Conservation (phyloP, 108 stramenopile genomes). For the Cyclostephanos tholiformis region DNA sequence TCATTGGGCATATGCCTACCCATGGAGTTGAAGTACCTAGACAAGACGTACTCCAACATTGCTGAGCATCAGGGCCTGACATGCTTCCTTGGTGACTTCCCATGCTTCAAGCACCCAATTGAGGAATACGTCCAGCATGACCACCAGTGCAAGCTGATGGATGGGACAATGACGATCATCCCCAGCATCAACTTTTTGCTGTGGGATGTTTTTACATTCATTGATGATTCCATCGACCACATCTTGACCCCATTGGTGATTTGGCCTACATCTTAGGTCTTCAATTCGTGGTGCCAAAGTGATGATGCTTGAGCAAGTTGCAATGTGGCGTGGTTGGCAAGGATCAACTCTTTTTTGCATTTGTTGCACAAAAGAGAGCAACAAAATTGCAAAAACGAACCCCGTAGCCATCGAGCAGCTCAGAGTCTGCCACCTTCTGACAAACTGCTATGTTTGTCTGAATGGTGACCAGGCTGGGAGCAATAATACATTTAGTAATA, state of each 20-base stretch:
- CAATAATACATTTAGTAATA: neutral
- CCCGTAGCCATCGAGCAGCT: too few species aligned
- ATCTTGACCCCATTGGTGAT: slow-evolving; percentile 6
- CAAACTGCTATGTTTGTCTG: slow-evolving; percentile 9
- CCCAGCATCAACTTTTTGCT: neutral
- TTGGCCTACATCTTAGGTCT: too few species aligned
- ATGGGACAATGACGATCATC: neutral
- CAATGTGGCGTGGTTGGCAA: slow-evolving; percentile 5
- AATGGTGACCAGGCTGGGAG: slow-evolving; percentile 12
- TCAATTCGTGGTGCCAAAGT: neutral
- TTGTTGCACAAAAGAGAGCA: too few species aligned
- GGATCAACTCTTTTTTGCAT: too few species aligned
- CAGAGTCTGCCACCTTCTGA: too few species aligned
- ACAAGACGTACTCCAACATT: neutral
- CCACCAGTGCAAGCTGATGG: too few species aligned
- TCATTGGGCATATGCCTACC: neutral
- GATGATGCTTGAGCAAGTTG: neutral
- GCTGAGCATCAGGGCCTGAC: slow-evolving; percentile 4
- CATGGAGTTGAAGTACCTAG: slow-evolving; percentile 1
- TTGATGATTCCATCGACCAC: too few species aligned
- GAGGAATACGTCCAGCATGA: neutral
- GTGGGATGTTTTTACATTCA: slow-evolving; percentile 23
- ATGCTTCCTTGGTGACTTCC: neutral
- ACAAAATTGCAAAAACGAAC: too few species aligned
- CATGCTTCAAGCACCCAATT: neutral